Conservation (phyloP, 73 alveolate genomes). For the Loxodes magnus region DNA sequence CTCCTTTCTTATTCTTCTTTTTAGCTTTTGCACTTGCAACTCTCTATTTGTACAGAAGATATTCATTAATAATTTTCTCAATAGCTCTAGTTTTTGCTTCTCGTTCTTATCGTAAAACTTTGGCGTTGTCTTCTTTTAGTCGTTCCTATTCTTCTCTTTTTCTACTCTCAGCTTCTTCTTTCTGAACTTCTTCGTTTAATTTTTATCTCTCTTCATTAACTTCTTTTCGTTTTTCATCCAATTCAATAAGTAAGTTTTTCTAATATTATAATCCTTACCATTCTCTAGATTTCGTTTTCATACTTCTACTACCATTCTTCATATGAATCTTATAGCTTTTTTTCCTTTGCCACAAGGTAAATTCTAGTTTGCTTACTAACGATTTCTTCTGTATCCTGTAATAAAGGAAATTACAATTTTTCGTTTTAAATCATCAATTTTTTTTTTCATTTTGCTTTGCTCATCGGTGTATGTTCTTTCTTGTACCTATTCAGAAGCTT, state of each 20-base stretch:
- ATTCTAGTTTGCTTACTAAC: constrained; percentile 27
- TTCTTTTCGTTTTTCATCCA: constrained; percentile 9
- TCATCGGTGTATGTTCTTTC: constrained; percentile 19
- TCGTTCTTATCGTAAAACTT: constrained; percentile 15
- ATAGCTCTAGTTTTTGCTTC: constrained; percentile 35
- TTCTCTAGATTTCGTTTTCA: constrained; percentile 20
- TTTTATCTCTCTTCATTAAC: constrained; percentile 12
- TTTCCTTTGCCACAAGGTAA: constrained; percentile 23
- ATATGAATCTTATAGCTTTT: constrained; percentile 8
- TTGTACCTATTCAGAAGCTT: constrained; percentile 29
- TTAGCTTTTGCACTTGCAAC: constrained; percentile 31
- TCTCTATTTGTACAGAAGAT: constrained; percentile 36
- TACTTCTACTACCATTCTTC: constrained; percentile 30
- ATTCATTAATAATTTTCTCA: constrained; percentile 37
- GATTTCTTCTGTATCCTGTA: constrained; percentile 27
- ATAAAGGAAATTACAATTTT: too few relatives aligned
- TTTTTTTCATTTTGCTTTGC: constrained; percentile 23
- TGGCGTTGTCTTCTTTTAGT: constrained; percentile 21
- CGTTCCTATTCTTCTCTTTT: constrained; percentile 34
- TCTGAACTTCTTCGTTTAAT: constrained; percentile 3
- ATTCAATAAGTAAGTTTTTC: background rate
- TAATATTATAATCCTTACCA: constrained; percentile 4
- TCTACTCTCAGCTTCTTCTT: constrained; percentile 25
- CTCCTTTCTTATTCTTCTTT: constrained; percentile 40
- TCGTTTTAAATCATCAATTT: constrained; percentile 24